Conservation (phyloP, 805 yeast genomes). For the Starmera amethionina region DNA sequence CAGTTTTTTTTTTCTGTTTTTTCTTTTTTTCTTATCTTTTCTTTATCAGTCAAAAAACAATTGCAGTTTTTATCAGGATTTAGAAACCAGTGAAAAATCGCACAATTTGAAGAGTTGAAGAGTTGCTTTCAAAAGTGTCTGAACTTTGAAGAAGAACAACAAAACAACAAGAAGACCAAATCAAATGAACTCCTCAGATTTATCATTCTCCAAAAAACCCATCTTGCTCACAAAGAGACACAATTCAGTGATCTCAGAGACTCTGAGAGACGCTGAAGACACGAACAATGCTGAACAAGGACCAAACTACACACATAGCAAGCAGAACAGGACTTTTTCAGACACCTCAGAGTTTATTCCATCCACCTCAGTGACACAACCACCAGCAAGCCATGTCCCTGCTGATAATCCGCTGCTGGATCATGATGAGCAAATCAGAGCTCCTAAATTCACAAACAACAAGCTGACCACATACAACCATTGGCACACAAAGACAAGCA, state of each 20-base stretch:
- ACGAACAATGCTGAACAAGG: neutral
- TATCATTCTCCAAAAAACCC: conserved; percentile 13
- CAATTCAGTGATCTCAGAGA: conserved; percentile 11
- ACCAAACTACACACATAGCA: neutral
- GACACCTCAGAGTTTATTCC: neutral
- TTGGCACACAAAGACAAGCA: too few species aligned
- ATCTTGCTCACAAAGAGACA: conserved; percentile 8
- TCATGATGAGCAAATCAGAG: conserved; percentile 20
- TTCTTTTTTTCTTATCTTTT: too few species aligned
- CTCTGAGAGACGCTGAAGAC: neutral
- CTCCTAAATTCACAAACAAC: conserved; percentile 15
- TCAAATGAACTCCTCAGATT: too few species aligned
- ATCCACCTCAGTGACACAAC: neutral
- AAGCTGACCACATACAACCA: neutral
- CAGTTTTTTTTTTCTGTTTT: conserved; percentile 1
- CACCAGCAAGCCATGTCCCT: conserved; percentile 1
- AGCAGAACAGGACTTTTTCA: neutral
- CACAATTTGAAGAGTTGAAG: too few species aligned
- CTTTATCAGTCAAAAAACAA: too few species aligned
- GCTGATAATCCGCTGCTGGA: conserved; percentile 17
- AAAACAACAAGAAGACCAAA: too few species aligned
- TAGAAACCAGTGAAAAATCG: too few species aligned
- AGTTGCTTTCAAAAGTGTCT: too few species aligned
- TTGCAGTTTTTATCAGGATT: too few species aligned
- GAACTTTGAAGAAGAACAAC: too few species aligned